Percentiles rank a stretch among this genome's conserved stretches.
phyloP scores from a whole-genome alignment of 1,284 basidiomycete species.

The Fomitiporia mediterranea region DNA sequence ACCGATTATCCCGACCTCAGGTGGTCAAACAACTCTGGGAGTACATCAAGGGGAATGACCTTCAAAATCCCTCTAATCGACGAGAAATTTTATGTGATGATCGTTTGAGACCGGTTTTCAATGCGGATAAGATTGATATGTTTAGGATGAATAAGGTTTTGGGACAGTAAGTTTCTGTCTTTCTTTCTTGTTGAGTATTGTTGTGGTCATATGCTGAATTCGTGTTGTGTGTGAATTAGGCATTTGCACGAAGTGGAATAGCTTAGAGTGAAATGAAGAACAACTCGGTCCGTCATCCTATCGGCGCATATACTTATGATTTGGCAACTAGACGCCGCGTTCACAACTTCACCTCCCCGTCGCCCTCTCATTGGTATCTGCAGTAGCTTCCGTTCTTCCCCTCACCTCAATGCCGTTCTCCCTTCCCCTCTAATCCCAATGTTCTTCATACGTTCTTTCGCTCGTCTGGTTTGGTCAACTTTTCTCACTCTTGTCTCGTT shows the following conservation, averaged over 20 bases:
- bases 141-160: constrained; percentile 84
- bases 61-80: constrained; percentile 79
- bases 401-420: too few species aligned
- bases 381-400: too few species aligned
- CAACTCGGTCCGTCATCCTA: too few species aligned
- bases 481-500: too few species aligned
- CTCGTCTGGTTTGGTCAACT: too few species aligned
- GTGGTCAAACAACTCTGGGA: constrained; percentile 85
- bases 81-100: constrained; percentile 80
- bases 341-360: too few species aligned
- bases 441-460: too few species aligned
- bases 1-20: constrained; percentile 77
- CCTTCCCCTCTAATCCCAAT: too few species aligned
- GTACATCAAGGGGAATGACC: constrained; percentile 72
- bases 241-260: constrained; percentile 31
- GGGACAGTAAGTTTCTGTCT: constrained; percentile 53
- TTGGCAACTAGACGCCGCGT: too few species aligned
- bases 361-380: too few species aligned
- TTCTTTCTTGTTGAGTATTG: constrained; percentile 1
- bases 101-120: constrained; percentile 64
- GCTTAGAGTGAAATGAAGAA: too few species aligned
- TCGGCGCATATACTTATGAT: too few species aligned
- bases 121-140: constrained; percentile 77
- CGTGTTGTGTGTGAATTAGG: constrained; percentile 18
- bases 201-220: background rate